phyloP scores from a whole-genome alignment of 1,284 basidiomycete species.

The Phylloporus sp. region DNA sequence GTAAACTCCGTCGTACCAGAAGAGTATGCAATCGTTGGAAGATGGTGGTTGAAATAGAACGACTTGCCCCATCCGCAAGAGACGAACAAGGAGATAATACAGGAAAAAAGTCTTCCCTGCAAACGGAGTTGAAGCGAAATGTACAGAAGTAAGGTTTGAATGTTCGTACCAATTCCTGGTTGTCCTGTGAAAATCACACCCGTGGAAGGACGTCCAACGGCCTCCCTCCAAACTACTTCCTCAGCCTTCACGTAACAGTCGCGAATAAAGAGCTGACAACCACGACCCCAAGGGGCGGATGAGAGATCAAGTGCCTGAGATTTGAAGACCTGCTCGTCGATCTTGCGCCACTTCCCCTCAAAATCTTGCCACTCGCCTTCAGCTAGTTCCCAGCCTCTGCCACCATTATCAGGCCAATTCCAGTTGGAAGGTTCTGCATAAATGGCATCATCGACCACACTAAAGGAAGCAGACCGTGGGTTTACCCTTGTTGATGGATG shows the following conservation, averaged over 20 bases:
- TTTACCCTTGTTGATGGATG: background rate
- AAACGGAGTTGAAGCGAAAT: background rate
- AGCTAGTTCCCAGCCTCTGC: background rate
- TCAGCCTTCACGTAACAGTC: background rate
- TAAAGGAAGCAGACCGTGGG: background rate
- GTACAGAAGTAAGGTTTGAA: background rate
- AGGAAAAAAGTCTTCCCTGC: background rate
- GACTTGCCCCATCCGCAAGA: background rate
- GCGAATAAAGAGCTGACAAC: background rate
- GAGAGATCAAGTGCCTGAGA: background rate
- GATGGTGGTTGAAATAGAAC: background rate
- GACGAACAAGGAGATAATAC: background rate
- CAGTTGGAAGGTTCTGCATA: background rate
- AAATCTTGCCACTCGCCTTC: background rate
- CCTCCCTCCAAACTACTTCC: background rate
- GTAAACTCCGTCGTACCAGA: background rate
- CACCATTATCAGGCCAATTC: background rate
- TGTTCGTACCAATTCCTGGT: background rate
- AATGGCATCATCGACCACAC: background rate
- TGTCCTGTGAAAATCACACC: background rate
- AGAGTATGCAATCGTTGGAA: background rate
- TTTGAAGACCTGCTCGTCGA: background rate
- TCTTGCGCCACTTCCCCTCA: background rate
- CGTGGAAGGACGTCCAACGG: background rate
- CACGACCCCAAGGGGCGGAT: background rate